Percentiles rank a stretch among this genome's conserved stretches.
phyloP scores from a whole-genome alignment of 768 basidiomycete genomes.

The Suillus weaverae region DNA sequence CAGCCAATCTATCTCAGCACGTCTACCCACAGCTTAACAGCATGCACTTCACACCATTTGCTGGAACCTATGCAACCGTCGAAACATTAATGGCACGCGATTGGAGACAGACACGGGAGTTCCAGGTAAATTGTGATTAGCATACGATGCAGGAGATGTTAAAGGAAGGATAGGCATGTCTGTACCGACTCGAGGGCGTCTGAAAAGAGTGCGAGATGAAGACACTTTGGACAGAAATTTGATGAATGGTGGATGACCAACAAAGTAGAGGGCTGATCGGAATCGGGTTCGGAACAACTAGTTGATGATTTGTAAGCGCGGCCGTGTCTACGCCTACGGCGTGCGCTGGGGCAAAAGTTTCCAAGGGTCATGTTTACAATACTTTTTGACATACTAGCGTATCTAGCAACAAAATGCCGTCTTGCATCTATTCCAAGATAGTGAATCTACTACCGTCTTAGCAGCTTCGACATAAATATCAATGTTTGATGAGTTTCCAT shows the following conservation, averaged over 20 bases:
- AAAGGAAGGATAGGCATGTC: slow-evolving; percentile 36
- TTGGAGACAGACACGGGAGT: slow-evolving; percentile 34
- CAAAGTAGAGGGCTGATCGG: background rate
- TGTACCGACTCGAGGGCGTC: slow-evolving; percentile 18
- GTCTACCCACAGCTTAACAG: background rate
- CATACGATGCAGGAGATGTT: slow-evolving; percentile 24
- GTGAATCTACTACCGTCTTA: background rate
- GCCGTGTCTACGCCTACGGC: no score
- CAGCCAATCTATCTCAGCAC: slow-evolving; percentile 4
- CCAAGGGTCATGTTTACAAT: background rate
- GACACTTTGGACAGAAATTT: slow-evolving; percentile 15
- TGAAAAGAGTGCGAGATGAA: slow-evolving; percentile 14
- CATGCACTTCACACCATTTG: slow-evolving; percentile 65
- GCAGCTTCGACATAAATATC: background rate
- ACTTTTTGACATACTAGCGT: background rate
- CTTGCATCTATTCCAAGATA: background rate
- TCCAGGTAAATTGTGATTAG: slow-evolving; percentile 20
- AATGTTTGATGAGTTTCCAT: background rate
- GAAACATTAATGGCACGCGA: slow-evolving; percentile 79
- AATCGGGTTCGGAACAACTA: background rate
- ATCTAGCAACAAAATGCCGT: background rate
- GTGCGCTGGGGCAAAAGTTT: background rate
- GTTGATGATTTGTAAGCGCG: slow-evolving; percentile 1
- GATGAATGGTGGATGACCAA: background rate
- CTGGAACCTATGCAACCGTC: slow-evolving; percentile 75